Evolutionary conservation across 495 filamentous ascomycete genomes (phyloP).

Genomic region (Aspergillus haitiensis): DNA sequence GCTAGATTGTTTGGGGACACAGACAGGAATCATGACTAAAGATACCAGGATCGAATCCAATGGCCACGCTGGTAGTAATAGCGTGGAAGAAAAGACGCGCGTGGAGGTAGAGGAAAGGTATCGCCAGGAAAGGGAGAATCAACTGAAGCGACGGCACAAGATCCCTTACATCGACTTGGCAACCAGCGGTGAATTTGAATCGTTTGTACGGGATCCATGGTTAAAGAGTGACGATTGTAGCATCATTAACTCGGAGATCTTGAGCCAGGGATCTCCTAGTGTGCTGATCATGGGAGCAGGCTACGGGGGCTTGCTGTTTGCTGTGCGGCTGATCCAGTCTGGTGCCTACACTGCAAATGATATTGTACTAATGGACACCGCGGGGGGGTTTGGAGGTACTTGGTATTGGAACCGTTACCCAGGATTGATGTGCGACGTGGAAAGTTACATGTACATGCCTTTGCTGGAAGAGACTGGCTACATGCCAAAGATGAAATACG

Average conservation of each 20-base stretch:
- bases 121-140: constrained; percentile 1
- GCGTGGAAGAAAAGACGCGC: neutral
- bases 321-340: constrained; percentile 15
- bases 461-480: constrained; percentile 62
- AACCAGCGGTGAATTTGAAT: neutral
- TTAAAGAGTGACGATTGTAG: neutral
- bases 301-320: constrained; percentile 17
- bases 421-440: constrained; percentile 35
- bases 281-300: constrained; percentile 19
- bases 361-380: constrained; percentile 53
- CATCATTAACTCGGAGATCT: neutral
- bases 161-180: neutral
- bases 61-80: neutral
- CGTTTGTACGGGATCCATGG: neutral
- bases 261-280: neutral
- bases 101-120: constrained; percentile 1
- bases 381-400: constrained; percentile 51
- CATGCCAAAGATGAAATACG: constrained; percentile 45
- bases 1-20: neutral
- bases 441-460: constrained; percentile 47
- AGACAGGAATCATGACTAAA: neutral
- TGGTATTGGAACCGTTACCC: constrained; percentile 51
- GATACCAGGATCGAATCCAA: neutral
- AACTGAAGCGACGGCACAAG: neutral
- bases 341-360: constrained; percentile 31